These are phyloP conservation scores for Cerioporus squamosus DNA, from an alignment of 1,284 basidiomycete genomes.

Conservation along the genomic window DNA sequence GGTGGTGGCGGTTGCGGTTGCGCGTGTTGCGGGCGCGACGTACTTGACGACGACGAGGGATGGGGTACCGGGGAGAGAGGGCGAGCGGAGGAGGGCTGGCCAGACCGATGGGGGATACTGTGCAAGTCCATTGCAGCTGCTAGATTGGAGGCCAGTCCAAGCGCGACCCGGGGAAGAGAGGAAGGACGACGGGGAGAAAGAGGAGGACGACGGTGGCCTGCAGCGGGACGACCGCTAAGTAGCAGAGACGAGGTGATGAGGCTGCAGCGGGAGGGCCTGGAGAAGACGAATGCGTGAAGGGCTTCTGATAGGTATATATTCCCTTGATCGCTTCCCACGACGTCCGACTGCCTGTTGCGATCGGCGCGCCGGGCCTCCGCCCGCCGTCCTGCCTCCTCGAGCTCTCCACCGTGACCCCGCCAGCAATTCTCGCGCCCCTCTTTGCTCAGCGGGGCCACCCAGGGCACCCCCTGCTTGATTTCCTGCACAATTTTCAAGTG, in stretches of 20 bases:
- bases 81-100: conserved; percentile 26
- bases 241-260: conserved; percentile 8
- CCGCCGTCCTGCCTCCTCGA: conserved; percentile 6
- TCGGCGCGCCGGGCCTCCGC: conserved; percentile 11
- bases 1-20: conserved; percentile 9
- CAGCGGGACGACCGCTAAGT: conserved; percentile 12
- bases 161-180: conserved; percentile 7
- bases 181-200: neutral
- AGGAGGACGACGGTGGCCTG: conserved; percentile 9
- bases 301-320: conserved; percentile 19
- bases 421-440: neutral
- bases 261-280: conserved; percentile 11
- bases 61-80: conserved; percentile 21
- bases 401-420: conserved; percentile 2
- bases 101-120: conserved; percentile 26
- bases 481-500: neutral
- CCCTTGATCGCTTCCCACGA: conserved; percentile 24
- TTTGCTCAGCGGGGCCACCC: conserved; percentile 7
- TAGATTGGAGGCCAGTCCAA: conserved; percentile 38
- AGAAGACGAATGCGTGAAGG: conserved; percentile 11
- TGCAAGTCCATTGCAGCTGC: conserved; percentile 33
- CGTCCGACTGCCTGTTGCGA: conserved; percentile 6
- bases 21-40: conserved; percentile 6
- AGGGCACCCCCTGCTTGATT: neutral
- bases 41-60: conserved; percentile 21